Conservation (phyloP, 1,139 yeast genomes). For the Kodamaea anthophila region DNA sequence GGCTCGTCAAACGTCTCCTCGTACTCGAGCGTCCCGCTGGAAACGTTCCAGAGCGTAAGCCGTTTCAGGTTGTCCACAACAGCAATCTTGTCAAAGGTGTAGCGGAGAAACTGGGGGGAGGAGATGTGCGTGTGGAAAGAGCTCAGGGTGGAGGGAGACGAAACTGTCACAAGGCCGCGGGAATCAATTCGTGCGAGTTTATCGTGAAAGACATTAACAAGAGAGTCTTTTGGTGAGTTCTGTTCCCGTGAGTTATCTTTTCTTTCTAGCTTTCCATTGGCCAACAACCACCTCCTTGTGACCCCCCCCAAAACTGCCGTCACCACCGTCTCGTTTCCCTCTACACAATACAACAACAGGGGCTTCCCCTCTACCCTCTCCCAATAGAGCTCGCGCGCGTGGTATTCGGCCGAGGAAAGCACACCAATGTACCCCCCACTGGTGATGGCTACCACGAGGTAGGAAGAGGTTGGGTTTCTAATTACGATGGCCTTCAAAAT, state of each 20-base stretch:
- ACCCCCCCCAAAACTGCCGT: constrained; percentile 2
- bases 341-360: constrained; percentile 1
- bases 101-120: constrained; percentile 11
- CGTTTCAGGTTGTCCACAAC: constrained; percentile 51
- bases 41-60: constrained; percentile 73
- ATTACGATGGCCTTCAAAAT: neutral
- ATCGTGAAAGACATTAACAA: constrained; percentile 1
- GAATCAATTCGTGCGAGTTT: constrained; percentile 3
- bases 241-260: too few species aligned
- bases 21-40: constrained; percentile 63
- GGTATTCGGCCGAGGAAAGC: neutral
- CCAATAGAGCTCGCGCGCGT: neutral
- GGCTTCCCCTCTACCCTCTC: neutral
- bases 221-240: neutral
- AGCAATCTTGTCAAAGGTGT: constrained; percentile 49
- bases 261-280: neutral
- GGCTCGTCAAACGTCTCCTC: constrained; percentile 34
- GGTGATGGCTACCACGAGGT: neutral
- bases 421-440: neutral
- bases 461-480: neutral
- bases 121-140: constrained; percentile 3
- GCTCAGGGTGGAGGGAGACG: neutral
- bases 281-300: constrained; percentile 2
- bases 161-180: constrained; percentile 1
- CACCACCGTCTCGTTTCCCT: constrained; percentile 1